phyloP scores from a whole-genome alignment of 371 early-diverging fungal genomes.

The Rhizopus arrhizus region DNA sequence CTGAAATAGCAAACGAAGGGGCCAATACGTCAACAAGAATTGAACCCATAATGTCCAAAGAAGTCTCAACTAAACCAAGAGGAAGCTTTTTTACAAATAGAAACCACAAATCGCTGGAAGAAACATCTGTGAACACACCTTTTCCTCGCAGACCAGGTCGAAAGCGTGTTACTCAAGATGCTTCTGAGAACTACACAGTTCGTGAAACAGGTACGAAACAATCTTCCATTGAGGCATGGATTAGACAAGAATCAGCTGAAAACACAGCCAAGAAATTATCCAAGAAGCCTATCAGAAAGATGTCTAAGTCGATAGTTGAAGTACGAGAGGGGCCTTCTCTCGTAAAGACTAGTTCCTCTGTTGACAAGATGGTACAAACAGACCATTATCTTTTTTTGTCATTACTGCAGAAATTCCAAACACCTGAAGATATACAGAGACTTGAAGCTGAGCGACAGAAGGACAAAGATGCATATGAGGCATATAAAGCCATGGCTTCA shows the following conservation, averaged over 20 bases:
- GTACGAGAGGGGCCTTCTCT: not conserved
- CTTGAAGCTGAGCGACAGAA: not conserved
- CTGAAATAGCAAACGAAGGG: not conserved
- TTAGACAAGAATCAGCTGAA: not conserved
- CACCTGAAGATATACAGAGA: not conserved
- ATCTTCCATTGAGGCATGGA: not conserved
- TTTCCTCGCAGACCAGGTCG: not conserved
- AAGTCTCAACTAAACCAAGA: too few relatives aligned
- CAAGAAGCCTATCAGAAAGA: not conserved
- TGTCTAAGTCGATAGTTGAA: too few relatives aligned
- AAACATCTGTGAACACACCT: not conserved
- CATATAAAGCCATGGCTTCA: not conserved
- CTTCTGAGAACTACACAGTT: not conserved
- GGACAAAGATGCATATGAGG: not conserved
- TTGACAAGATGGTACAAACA: not conserved
- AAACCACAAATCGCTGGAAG: too few relatives aligned
- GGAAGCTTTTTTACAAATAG: too few relatives aligned
- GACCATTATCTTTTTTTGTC: constrained; percentile 1
- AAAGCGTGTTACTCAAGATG: not conserved
- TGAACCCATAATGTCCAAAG: too few relatives aligned
- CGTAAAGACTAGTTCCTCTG: not conserved
- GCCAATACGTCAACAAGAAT: not conserved
- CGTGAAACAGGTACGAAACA: not conserved
- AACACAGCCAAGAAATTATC: not conserved
- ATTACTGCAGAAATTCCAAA: not conserved